These are phyloP conservation scores for Ceriops zippeliana DNA, from an alignment of 345 rosid species.

Conservation along the genomic window DNA sequence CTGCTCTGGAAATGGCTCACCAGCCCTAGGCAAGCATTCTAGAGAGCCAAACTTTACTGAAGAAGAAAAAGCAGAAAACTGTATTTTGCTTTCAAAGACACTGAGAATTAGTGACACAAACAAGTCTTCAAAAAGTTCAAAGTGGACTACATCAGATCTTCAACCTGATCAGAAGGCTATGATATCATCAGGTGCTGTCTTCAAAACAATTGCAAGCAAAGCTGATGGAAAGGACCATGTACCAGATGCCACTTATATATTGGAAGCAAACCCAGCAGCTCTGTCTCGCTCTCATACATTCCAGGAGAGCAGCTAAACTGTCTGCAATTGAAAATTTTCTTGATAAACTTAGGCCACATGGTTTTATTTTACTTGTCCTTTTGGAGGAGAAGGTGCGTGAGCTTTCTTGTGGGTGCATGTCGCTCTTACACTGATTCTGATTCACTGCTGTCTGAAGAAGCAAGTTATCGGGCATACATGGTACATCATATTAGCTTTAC, in stretches of 20 bases:
- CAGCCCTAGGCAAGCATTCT: conserved; percentile 62
- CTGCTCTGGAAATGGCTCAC: conserved; percentile 43
- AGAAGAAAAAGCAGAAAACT: conserved; percentile 39
- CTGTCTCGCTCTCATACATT: conserved; percentile 54
- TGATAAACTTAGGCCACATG: neutral
- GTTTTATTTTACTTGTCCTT: neutral
- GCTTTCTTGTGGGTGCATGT: neutral
- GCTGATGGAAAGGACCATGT: conserved; percentile 25
- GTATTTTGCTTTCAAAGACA: conserved; percentile 63
- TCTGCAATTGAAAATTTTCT: neutral
- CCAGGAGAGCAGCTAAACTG: conserved; percentile 51
- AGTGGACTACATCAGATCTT: conserved; percentile 68
- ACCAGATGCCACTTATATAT: conserved; percentile 33
- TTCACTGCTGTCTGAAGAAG: conserved; percentile 3
- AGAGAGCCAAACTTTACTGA: conserved; percentile 50
- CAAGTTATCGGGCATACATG: conserved; percentile 4
- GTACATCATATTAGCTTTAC: neutral
- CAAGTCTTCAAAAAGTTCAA: conserved; percentile 77
- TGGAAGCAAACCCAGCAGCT: conserved; percentile 68
- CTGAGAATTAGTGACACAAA: conserved; percentile 65
- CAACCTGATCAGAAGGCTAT: conserved; percentile 47
- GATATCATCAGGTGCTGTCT: conserved; percentile 23
- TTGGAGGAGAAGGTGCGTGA: neutral
- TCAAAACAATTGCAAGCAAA: conserved; percentile 35
- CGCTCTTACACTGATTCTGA: neutral